A percentile compares a stretch with the other conserved stretches of the same genome.
phyloP scores from a whole-genome alignment of 2,329 filamentous ascomycete species.

The Colletotrichum musicola region DNA sequence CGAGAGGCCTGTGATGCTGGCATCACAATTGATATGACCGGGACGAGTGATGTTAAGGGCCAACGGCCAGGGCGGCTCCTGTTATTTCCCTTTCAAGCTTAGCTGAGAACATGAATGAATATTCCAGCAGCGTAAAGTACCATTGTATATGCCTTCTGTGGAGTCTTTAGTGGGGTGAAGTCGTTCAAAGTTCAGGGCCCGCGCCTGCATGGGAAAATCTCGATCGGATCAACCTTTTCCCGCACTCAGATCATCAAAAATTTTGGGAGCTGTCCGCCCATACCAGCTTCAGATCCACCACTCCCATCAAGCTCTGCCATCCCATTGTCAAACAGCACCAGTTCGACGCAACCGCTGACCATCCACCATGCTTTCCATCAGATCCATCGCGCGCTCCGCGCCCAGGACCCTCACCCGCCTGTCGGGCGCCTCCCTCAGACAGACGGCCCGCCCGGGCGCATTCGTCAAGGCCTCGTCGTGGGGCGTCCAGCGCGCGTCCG shows the following conservation, averaged over 20 bases:
- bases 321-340: slow-evolving; percentile 6
- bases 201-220: background rate
- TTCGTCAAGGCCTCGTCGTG: slow-evolving; percentile 59
- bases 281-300: slow-evolving; percentile 7
- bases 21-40: background rate
- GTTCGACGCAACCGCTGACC: background rate
- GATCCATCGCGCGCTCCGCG: slow-evolving; percentile 74
- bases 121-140: background rate
- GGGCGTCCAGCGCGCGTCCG: slow-evolving; percentile 56
- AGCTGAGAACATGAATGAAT: background rate
- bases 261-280: slow-evolving; percentile 31
- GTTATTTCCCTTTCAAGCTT: slow-evolving; percentile 17
- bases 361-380: slow-evolving; percentile 76
- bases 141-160: background rate
- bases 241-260: slow-evolving; percentile 28
- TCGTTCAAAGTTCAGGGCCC: background rate
- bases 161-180: slow-evolving; percentile 26
- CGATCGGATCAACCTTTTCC: slow-evolving; percentile 24
- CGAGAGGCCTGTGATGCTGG: slow-evolving; percentile 2
- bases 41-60: background rate
- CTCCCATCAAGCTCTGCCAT: slow-evolving; percentile 4
- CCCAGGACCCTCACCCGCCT: slow-evolving; percentile 74
- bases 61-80: background rate
- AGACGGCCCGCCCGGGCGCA: slow-evolving; percentile 63
- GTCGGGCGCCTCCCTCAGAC: slow-evolving; percentile 63